Evolutionary conservation across 2,329 filamentous ascomycete genomes (phyloP).

Genomic region (Claviceps purpurea): DNA sequence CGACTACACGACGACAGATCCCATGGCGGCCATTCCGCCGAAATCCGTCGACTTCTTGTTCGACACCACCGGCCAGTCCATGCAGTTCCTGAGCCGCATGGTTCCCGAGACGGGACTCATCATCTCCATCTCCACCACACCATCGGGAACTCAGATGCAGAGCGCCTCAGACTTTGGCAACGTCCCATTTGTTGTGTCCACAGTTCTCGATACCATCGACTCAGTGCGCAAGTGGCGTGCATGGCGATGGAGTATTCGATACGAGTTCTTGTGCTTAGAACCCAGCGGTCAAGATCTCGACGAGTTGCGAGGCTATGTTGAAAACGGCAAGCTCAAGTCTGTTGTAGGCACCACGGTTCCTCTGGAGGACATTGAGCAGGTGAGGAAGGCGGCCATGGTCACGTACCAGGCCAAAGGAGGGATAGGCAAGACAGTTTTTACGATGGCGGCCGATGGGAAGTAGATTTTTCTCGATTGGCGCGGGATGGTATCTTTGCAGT

Average conservation of each 20-base stretch:
- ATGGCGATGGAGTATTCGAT: constrained; percentile 21
- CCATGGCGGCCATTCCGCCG: constrained; percentile 15
- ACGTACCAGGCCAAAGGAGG: constrained; percentile 16
- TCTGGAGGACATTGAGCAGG: constrained; percentile 21
- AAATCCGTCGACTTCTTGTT: constrained; percentile 28
- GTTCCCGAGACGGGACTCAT: constrained; percentile 20
- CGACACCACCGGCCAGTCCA: constrained; percentile 24
- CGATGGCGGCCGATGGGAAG: not conserved
- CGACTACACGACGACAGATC: constrained; percentile 12
- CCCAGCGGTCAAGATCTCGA: constrained; percentile 17
- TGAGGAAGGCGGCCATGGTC: constrained; percentile 21
- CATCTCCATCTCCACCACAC: constrained; percentile 21
- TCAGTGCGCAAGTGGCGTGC: constrained; percentile 16
- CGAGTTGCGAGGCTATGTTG: constrained; percentile 6
- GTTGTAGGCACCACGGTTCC: constrained; percentile 11
- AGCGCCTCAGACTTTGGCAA: constrained; percentile 13
- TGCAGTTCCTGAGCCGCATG: constrained; percentile 23
- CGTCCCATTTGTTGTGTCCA: constrained; percentile 12
- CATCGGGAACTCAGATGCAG: constrained; percentile 23
- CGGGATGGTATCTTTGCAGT: no score
- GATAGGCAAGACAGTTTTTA: constrained; percentile 5
- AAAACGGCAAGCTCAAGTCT: constrained; percentile 9
- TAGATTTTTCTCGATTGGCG: constrained; percentile 10
- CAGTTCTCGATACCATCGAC: constrained; percentile 20
- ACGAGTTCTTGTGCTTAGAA: constrained; percentile 23